Conservation (phyloP, 1,284 basidiomycete genomes). For the Ceratobasidium theobromae region DNA sequence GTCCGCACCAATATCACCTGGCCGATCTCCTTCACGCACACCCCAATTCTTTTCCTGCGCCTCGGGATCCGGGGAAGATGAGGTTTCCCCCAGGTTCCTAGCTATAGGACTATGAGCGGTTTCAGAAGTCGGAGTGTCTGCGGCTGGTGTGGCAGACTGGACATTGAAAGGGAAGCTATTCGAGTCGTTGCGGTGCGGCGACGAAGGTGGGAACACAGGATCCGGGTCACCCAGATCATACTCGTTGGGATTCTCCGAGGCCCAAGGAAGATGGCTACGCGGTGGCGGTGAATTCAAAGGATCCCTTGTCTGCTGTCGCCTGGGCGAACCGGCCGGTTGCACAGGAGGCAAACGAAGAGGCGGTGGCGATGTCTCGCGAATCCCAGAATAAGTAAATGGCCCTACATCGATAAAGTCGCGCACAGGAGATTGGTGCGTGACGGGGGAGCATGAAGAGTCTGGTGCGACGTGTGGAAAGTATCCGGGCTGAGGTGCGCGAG, state of each 20-base stretch:
- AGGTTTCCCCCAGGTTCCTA: background rate
- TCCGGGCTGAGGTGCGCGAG: background rate
- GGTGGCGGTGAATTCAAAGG: background rate
- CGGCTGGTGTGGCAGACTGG: conserved; percentile 3
- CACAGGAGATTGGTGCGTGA: background rate
- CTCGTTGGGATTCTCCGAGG: conserved; percentile 12
- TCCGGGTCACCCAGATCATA: conserved; percentile 25
- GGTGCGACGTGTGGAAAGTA: background rate
- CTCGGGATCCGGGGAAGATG: conserved; percentile 37
- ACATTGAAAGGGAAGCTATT: conserved; percentile 24
- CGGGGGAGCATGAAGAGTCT: too few relatives aligned
- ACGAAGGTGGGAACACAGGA: conserved; percentile 5
- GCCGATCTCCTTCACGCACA: conserved; percentile 47
- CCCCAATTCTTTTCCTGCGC: conserved; percentile 39
- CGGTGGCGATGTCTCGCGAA: conserved; percentile 14
- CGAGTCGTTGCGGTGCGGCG: conserved; percentile 13
- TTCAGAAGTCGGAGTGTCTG: conserved; percentile 2
- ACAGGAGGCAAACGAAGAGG: background rate
- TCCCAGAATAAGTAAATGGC: conserved; percentile 20
- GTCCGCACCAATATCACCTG: conserved; percentile 59
- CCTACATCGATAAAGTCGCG: conserved; percentile 25
- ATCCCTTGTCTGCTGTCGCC: background rate
- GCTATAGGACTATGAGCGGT: background rate
- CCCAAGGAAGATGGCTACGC: conserved; percentile 15
- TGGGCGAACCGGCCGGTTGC: too few relatives aligned